phyloP scores from a whole-genome alignment of 2,329 filamentous ascomycete species.

The Colletotrichum ledebouriae region DNA sequence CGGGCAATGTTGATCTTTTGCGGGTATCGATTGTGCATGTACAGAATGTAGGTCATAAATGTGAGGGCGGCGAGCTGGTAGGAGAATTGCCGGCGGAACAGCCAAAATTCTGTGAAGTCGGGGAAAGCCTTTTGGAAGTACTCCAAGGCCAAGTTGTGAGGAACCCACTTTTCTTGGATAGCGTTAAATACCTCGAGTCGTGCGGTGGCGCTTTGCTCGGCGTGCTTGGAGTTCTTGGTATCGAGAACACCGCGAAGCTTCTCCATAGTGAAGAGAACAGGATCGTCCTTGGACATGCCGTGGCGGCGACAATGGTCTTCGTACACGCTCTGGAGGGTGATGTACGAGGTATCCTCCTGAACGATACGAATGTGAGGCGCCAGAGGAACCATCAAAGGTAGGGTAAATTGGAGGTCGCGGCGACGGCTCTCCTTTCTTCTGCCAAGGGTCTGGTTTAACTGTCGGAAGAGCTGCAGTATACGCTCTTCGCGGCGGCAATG shows the following conservation, averaged over 20 bases:
- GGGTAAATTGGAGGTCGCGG: constrained; percentile 94
- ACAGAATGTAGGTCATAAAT: constrained; percentile 99
- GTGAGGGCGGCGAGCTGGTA: constrained; percentile 96
- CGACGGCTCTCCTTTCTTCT: constrained; percentile 96
- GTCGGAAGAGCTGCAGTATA: constrained; percentile 95
- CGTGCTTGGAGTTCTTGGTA: constrained; percentile 72
- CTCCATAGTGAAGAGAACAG: constrained; percentile 94
- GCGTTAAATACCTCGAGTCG: constrained; percentile 93
- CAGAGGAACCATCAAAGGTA: constrained; percentile 95
- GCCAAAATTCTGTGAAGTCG: constrained; percentile 94
- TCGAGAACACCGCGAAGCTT: constrained; percentile 85
- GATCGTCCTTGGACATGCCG: constrained; percentile 93
- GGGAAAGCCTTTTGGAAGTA: constrained; percentile 93
- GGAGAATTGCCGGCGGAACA: constrained; percentile 96
- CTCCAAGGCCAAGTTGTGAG: constrained; percentile 83
- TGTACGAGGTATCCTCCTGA: constrained; percentile 94
- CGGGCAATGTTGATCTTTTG: constrained; percentile 95
- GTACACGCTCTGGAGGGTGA: constrained; percentile 93
- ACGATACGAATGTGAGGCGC: constrained; percentile 96
- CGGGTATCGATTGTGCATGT: constrained; percentile 95
- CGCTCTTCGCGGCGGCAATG: constrained; percentile 95
- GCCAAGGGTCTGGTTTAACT: constrained; percentile 91
- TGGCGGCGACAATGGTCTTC: constrained; percentile 95
- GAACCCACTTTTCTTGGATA: constrained; percentile 94
- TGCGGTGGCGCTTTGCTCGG: constrained; percentile 78